Evolutionary conservation across 2,329 filamentous ascomycete species (phyloP), one percentile per base, ranked within the genome.

Genomic region (Neoarthrinium moseri): DNA sequence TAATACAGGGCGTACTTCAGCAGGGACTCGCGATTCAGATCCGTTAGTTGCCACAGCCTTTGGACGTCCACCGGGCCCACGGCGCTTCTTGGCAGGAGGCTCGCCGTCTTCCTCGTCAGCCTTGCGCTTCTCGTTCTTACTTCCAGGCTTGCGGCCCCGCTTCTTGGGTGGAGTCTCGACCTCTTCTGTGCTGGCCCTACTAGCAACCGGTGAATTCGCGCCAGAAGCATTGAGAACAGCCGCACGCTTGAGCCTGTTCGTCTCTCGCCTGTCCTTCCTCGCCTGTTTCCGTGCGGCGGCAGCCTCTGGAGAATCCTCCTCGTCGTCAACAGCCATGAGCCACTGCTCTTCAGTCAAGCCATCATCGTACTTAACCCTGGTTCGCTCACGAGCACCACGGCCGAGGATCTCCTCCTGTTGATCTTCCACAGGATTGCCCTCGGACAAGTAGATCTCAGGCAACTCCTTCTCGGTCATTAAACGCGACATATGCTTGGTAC

Each of bases 331-430:
- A 44, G 94, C 94, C 75, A 96, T 92, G 42, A 97, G 80, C 94
- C 94, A 99, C 68, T 99, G 95, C 72, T 99, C 94, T 70, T 99
- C 95, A 0, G 94, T 97, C 23, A 99, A 82, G 43, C 95, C 94
- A 61, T 99, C 94, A 59, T 99, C 94, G 58, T 99, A 99, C 66
- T 87, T 88, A 59, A 96, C 91, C 61, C 90, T 86, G 55, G 91
- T 96, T 50, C 95, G 86, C 70, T 99, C 94, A 72, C 94, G 88
- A 52, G 92, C 92, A 58, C 94, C 94, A 66, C 94, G 91, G 49
- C 94, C 94, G 24, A 84, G 72, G 24, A 84, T 76, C 53, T 94
- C 89, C 51, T 89, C 86, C 17, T 85, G 79, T 56, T 95, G 89
- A 55, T 95, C 89, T 1, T 82, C 75, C 13, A 90, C 83, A 1